Base-by-base conservation (phyloP, 192 early-diverging fungal genomes). In the Rhizophlyctis rosea region DNA sequence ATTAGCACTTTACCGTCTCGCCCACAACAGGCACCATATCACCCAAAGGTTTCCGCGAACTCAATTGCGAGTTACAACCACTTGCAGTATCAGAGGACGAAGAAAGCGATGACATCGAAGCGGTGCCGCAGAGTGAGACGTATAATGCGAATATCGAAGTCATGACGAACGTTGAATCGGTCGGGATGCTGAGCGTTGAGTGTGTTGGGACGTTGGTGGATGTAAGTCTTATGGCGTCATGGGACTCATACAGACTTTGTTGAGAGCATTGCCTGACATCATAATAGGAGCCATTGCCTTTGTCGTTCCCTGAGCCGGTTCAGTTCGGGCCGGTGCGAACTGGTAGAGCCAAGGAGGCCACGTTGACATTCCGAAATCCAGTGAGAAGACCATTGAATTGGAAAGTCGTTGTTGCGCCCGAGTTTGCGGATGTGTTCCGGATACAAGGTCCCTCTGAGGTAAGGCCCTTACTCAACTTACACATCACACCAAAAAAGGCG, bases 361-460 rank as follows among this genome's bases (percentile, higher is more conserved):
- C 29, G 13, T 59, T 82, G 62, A 39, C 76, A 25, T 77, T 82
- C 52, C 52, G 69, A 23, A 82, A 82, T 57, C 74, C 76, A 4
- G 69, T 73, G 11, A 65, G 76, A 1, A 21, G 76, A 34, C 54
- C 66, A 4, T 32, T 77, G 29, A 51, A 35, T 13, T 82, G 78
- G 69, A 75, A 69, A 49, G 67, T 82, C 34, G 47, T 59, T 23
- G 65, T 82, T 28, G 76, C 76, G 25, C 34, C 54, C 5, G 52
- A 60, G 14, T 74, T 55, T 52, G 58, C 61, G 24, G 81, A 82
- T 34, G 57, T 82, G 0, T 80, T 82, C 50, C 28, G 27, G 13
- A 24, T 80, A 4, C 52, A 67, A 29, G 48, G 62, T 28, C 24
- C 27, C 4, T 29, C 39, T 23, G 29, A 64, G 68, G 67, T 76